Evolutionary conservation across 1,284 basidiomycete species (phyloP), one percentile per base, ranked within the genome.

Genomic region (Farysia itapuensis): DNA sequence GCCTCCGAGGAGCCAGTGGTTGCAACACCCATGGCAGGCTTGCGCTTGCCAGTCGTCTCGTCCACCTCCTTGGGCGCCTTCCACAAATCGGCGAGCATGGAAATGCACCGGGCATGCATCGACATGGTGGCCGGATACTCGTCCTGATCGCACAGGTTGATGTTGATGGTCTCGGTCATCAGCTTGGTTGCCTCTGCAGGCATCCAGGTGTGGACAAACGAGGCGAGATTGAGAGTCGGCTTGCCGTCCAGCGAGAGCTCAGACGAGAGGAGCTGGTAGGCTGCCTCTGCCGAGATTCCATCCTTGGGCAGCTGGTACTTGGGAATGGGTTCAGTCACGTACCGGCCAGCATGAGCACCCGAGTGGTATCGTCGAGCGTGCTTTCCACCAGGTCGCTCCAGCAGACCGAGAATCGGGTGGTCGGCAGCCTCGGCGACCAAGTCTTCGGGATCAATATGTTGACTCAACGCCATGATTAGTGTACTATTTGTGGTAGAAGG

Each of bases 1-100:
- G 78, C 92, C 78, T 95, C 91, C 2, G 90, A 92, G 0, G 89
- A 91, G 6, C 93, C 93, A 1, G 92, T 94, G 3, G 92, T 95
- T 0, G 93, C 91, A 0, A 92, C 94, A 6, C 67, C 72, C 40
- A 74, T 53, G 22, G 74, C 74, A 13, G 65, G 43, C 35, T 64
- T 54, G 14, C 60, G 43, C 30, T 65, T 49, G 22, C 64, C 71
- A 30, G 60, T 47, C n/a, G n/a, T n/a, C 9, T 39, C 37, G 41
- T 52, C 52, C 25, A 40, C 35, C 39, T 57, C 50, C 29, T 49
- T 54, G 25, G 71, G 71, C 0, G 89, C 90, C 72, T 96, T 84
- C 93, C 93, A 97, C 36, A 97, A 80, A 70, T 90, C 84, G n/a
- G 90, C 88, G 39, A 97, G 81, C 77, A 93, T 90, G 14, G 87